Conservation (phyloP, 2,329 filamentous ascomycete species). For the Penicillium sp. region DNA sequence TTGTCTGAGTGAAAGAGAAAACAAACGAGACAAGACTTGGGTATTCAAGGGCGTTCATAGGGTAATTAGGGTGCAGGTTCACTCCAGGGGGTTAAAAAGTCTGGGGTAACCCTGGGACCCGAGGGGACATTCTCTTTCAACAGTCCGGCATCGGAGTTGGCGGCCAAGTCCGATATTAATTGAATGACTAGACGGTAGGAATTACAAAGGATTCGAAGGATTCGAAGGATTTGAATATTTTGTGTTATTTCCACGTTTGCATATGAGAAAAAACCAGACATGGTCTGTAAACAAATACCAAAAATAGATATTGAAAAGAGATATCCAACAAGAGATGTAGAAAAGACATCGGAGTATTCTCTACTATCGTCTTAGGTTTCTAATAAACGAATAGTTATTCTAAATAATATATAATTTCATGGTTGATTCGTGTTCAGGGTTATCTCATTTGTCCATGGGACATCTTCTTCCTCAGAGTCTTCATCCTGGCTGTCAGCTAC, state of each 20-base stretch:
- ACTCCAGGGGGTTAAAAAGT: not conserved
- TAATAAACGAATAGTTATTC: not conserved
- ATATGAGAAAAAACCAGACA: not conserved
- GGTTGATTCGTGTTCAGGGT: not conserved
- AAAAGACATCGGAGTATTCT: not conserved
- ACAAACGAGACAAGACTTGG: not conserved
- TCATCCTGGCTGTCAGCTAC: slow-evolving; percentile 47
- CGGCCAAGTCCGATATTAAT: not conserved
- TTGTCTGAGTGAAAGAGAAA: not conserved
- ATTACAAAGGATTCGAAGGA: not conserved
- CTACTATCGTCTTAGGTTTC: not conserved
- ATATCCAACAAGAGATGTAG: not conserved
- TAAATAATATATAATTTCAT: not conserved
- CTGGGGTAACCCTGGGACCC: not conserved
- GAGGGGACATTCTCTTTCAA: no score
- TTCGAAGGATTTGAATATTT: not conserved
- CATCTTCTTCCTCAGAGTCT: slow-evolving; percentile 32
- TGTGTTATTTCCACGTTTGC: not conserved
- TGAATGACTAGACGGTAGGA: no score
- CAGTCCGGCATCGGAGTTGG: not conserved
- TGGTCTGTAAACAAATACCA: not conserved
- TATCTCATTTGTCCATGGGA: slow-evolving; percentile 26
- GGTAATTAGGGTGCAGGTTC: not conserved
- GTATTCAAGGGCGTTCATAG: not conserved
- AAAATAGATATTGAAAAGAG: not conserved